phyloP scores from a whole-genome alignment of 164 flowering plant genomes.

The Aristolochia fimbriata region DNA sequence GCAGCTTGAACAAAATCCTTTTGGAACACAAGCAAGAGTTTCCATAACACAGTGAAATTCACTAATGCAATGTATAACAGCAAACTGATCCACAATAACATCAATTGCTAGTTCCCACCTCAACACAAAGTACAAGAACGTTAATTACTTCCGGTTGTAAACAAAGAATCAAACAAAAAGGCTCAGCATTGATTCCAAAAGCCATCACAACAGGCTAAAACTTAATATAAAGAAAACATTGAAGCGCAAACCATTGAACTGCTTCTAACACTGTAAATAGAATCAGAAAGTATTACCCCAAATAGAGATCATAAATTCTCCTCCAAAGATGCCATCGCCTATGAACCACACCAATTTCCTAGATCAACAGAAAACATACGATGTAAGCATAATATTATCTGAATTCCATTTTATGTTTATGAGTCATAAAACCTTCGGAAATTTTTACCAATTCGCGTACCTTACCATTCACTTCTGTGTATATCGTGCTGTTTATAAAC shows the following conservation, averaged over 20 bases:
- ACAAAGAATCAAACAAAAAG: too few relatives aligned
- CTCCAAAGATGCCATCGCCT: slow-evolving; percentile 99
- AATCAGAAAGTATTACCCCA: slow-evolving; percentile 50
- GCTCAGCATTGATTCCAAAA: too few relatives aligned
- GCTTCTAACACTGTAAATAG: background rate
- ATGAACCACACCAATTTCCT: slow-evolving; percentile 98
- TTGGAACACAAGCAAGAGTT: too few relatives aligned
- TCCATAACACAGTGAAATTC: too few relatives aligned
- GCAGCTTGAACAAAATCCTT: background rate
- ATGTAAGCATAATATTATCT: background rate
- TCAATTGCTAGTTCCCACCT: too few relatives aligned
- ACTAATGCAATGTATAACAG: too few relatives aligned
- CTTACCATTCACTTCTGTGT: slow-evolving; percentile 85
- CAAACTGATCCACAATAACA: too few relatives aligned
- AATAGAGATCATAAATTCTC: slow-evolving; percentile 87
- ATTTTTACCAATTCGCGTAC: slow-evolving; percentile 31
- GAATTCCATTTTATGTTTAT: background rate
- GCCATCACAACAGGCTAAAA: too few relatives aligned
- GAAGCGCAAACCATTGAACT: too few relatives aligned
- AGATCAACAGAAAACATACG: slow-evolving; percentile 1
- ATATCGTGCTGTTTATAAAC: slow-evolving; percentile 95
- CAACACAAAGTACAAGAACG: too few relatives aligned
- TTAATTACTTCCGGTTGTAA: too few relatives aligned
- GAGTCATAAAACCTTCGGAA: background rate
- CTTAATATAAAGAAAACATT: too few relatives aligned